Conservation (phyloP, 176 grass and related monocot genomes). For the Zea mays region Zm-B73-REFERENCE-NAM-5.0 NC_050101.1:108216501-108217000, state of each 20-base stretch:
- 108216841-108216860: not conserved
- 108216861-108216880: conserved; percentile 80
- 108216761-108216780: conserved; percentile 5
- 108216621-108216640: too few relatives aligned
- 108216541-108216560: too few relatives aligned
- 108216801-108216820: conserved; percentile 8
- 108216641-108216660: too few relatives aligned
- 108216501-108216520: too few relatives aligned
- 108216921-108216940: conserved; percentile 62
- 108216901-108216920: conserved; percentile 57
- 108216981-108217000: not conserved
- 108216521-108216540: too few relatives aligned
- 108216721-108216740: not conserved
- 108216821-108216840: not conserved
- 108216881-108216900: conserved; percentile 44
- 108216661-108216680: too few relatives aligned
- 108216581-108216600: too few relatives aligned
- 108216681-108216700: not conserved
- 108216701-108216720: not conserved
- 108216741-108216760: not conserved
- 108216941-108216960: not conserved
- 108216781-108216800: conserved; percentile 55
- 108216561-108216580: too few relatives aligned
- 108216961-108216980: not conserved
- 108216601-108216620: too few relatives aligned